Percentiles rank a stretch among this genome's conserved stretches.
These are phyloP conservation scores for Phyllosticta citribraziliensis DNA, from an alignment of 2,329 filamentous ascomycete genomes.

Conservation along the genomic window DNA sequence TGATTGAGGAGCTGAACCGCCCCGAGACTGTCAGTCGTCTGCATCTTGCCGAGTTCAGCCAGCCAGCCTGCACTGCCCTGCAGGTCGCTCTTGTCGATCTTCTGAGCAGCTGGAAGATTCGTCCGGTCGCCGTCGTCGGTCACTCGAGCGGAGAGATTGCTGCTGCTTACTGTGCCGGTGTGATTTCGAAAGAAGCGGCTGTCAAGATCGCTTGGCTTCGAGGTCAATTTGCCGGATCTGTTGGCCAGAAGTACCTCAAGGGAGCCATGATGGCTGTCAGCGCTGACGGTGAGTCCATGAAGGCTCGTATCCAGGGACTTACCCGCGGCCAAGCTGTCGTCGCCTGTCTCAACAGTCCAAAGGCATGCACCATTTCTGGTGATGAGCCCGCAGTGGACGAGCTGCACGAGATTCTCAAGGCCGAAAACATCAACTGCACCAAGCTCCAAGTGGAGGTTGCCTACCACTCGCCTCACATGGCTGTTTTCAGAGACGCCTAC, in stretches of 20 bases:
- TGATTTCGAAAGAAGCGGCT: constrained; percentile 14
- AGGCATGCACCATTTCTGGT: constrained; percentile 37
- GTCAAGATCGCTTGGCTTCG: constrained; percentile 19
- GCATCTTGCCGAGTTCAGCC: constrained; percentile 16
- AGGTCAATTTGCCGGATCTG: neutral
- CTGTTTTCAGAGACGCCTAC: constrained; percentile 21
- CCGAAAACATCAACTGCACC: constrained; percentile 28
- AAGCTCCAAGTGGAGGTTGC: constrained; percentile 33
- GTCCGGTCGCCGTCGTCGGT: constrained; percentile 18
- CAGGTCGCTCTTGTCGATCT: constrained; percentile 21
- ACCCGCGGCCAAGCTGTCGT: constrained; percentile 9
- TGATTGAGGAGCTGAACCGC: constrained; percentile 18
- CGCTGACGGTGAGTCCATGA: neutral
- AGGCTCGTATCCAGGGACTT: neutral
- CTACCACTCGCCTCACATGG: constrained; percentile 38
- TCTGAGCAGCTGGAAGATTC: constrained; percentile 17
- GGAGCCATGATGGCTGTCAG: constrained; percentile 9
- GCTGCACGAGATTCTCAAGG: constrained; percentile 21
- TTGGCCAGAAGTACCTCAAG: neutral
- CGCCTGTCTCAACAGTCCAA: constrained; percentile 30
- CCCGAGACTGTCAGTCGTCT: constrained; percentile 14
- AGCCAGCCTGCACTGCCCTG: constrained; percentile 18
- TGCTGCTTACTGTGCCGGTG: constrained; percentile 18
- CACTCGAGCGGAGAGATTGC: constrained; percentile 24
- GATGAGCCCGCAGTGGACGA: constrained; percentile 27